Conservation (phyloP, 2,329 filamentous ascomycete genomes). For the Monilinia fructigena region DNA sequence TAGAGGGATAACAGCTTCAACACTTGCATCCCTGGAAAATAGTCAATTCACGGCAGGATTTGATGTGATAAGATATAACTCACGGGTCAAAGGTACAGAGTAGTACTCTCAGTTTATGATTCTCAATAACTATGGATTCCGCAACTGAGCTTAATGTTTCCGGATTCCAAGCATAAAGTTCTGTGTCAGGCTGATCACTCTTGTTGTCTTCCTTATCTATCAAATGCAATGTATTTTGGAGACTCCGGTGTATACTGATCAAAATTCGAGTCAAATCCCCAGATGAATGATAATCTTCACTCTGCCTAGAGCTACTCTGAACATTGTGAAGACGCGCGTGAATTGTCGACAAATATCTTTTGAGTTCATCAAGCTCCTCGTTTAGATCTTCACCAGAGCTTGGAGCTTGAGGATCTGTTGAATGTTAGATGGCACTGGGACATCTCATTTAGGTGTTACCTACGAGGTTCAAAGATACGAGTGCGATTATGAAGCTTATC, state of each 20-base stretch:
- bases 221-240: neutral
- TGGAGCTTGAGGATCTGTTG: neutral
- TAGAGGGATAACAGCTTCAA: neutral
- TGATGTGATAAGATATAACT: neutral
- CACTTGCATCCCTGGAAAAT: neutral
- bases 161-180: neutral
- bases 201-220: slow-evolving; percentile 1
- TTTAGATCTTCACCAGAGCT: neutral
- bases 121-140: slow-evolving; percentile 1
- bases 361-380: neutral
- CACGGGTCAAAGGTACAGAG: slow-evolving; percentile 18
- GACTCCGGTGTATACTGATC: neutral
- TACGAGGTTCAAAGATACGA: slow-evolving; percentile 5
- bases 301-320: neutral
- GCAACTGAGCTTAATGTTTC: too few relatives aligned
- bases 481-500: slow-evolving; percentile 4
- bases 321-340: neutral
- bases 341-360: slow-evolving; percentile 2
- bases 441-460: neutral
- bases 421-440: neutral
- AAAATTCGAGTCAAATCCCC: neutral
- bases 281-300: neutral
- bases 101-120: slow-evolving; percentile 16
- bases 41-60: neutral
- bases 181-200: too few relatives aligned